These are phyloP conservation scores for Friedmanniomyces simplex DNA, from an alignment of 495 filamentous ascomycete genomes.

Conservation along the genomic window DNA sequence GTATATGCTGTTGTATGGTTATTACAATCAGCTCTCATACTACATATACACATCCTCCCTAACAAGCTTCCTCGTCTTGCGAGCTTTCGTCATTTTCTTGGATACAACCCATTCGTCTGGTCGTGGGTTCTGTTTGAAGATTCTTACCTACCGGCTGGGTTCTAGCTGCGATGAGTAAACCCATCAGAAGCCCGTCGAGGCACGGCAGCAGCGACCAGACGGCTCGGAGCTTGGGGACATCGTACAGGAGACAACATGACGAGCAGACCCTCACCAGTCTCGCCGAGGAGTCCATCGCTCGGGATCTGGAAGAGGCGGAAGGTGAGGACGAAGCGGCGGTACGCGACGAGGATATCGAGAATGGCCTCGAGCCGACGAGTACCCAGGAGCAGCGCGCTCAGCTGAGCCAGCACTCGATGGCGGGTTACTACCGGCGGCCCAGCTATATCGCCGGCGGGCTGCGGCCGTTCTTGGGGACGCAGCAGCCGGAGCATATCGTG, in stretches of 20 bases:
- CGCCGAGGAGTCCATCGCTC: conserved; percentile 57
- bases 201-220: neutral
- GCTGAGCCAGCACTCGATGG: conserved; percentile 42
- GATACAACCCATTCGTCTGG: too few relatives aligned
- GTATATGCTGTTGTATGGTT: too few relatives aligned
- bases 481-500: conserved; percentile 1
- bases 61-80: too few relatives aligned
- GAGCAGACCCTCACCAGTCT: conserved; percentile 32
- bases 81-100: too few relatives aligned
- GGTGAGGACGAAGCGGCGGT: neutral
- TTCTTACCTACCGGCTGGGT: too few relatives aligned
- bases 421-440: conserved; percentile 61
- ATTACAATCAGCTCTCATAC: too few relatives aligned
- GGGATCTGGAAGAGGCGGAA: conserved; percentile 50
- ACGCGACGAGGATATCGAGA: neutral
- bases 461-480: conserved; percentile 32
- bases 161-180: neutral
- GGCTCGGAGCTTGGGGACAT: conserved; percentile 3
- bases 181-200: neutral
- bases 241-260: neutral
- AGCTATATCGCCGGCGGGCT: conserved; percentile 53
- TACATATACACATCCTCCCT: too few relatives aligned
- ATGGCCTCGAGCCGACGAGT: conserved; percentile 28
- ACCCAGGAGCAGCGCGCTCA: conserved; percentile 15
- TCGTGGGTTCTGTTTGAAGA: too few relatives aligned